Conservation (phyloP, 345 rosid species). For the Toxicodendron radicans region DNA sequence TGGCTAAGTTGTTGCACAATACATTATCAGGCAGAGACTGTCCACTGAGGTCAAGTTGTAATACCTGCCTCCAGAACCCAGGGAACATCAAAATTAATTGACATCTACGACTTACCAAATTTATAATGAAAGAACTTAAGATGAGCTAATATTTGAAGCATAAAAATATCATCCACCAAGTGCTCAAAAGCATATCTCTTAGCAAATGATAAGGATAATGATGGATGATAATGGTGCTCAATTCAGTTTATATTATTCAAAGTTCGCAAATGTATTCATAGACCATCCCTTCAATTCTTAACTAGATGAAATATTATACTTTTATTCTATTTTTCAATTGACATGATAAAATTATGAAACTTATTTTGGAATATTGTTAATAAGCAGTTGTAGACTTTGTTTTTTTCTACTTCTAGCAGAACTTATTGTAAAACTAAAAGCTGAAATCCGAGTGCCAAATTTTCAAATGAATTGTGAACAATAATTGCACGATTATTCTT, state of each 20-base stretch:
- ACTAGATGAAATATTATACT: neutral
- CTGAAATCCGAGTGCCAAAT: neutral
- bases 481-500: neutral
- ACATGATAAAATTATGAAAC: neutral
- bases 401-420: neutral
- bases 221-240: neutral
- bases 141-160: neutral
- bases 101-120: neutral
- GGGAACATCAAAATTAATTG: constrained; percentile 10
- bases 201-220: neutral
- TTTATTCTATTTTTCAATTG: neutral
- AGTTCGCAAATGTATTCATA: neutral
- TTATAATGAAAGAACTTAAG: neutral
- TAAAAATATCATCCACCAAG: neutral
- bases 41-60: constrained; percentile 51
- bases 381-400: neutral
- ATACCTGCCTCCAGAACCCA: constrained; percentile 32
- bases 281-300: neutral
- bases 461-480: neutral
- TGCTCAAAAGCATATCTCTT: neutral
- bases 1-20: constrained; percentile 26
- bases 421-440: neutral
- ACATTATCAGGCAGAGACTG: constrained; percentile 33
- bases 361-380: neutral
- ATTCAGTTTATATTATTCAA: neutral